phyloP scores from a whole-genome alignment of 2,329 filamentous ascomycete genomes.

The Taxawa tesnikishii region DNA sequence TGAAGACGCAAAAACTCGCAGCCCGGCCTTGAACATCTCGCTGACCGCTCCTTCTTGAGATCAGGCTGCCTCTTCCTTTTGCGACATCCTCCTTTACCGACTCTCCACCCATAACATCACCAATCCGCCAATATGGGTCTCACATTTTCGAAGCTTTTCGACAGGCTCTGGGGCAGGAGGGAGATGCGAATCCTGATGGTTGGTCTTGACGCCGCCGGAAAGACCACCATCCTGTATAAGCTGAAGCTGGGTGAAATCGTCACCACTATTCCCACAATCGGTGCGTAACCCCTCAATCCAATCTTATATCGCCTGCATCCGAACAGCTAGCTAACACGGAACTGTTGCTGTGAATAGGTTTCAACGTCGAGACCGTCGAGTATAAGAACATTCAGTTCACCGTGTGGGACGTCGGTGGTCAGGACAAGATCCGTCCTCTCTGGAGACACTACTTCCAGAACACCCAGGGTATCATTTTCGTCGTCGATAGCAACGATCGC shows the following conservation, averaged over 20 bases:
- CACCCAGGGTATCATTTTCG: slow-evolving; percentile 96
- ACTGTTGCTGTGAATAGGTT: slow-evolving; percentile 48
- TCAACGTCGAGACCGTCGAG: slow-evolving; percentile 97
- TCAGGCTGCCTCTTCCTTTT: too few relatives aligned
- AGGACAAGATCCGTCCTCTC: slow-evolving; percentile 95
- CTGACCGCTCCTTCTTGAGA: too few relatives aligned
- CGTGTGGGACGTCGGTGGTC: slow-evolving; percentile 96
- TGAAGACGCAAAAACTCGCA: too few relatives aligned
- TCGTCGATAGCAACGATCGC: slow-evolving; percentile 90
- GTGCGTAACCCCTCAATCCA: too few relatives aligned
- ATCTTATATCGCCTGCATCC: too few relatives aligned
- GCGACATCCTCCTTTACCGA: slow-evolving; percentile 1
- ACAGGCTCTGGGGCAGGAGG: slow-evolving; percentile 97
- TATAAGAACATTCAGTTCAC: slow-evolving; percentile 99
- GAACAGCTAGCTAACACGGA: too few relatives aligned
- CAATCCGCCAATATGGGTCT: slow-evolving; percentile 69
- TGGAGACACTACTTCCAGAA: slow-evolving; percentile 97
- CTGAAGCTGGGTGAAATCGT: slow-evolving; percentile 97
- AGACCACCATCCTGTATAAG: slow-evolving; percentile 98
- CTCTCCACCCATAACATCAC: slow-evolving; percentile 22
- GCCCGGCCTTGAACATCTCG: too few relatives aligned
- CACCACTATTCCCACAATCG: slow-evolving; percentile 95
- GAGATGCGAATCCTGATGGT: slow-evolving; percentile 99
- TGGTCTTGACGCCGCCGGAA: slow-evolving; percentile 92
- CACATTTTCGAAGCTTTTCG: slow-evolving; percentile 90